Evolutionary conservation across 2,329 filamentous ascomycete genomes (phyloP), one percentile per base, ranked within the genome.

Genomic region (Neopestalotiopsis sp.): DNA sequence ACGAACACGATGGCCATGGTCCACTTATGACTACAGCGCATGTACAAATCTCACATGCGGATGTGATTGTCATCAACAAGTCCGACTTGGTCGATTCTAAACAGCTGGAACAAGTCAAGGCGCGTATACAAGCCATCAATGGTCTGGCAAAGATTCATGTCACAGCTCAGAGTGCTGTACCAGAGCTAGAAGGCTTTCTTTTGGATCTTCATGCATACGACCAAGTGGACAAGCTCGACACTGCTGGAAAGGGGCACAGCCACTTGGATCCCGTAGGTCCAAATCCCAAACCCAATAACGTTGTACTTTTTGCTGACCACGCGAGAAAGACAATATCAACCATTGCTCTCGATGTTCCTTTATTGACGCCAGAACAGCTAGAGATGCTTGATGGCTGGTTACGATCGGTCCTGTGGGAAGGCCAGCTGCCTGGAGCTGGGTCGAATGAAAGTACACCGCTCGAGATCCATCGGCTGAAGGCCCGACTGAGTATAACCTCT

Each of bases 31-130:
- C 95, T 0, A 97, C 94, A 2, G 96, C 96, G 0, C 96, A 99
- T 80, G 87, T 98, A 62, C 96, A 99, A 76, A 97, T 99, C 70
- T 98, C 94, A 1, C 95, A 99, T 76, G 96, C 96, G 6, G 96
- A 99, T 81, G 94, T 98, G 9, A 88, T 99, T 59, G 89, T 99
- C 52, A 89, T 99, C 74, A 99, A 99, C 83, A 99, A 99, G 80
- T 86, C 91, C 3, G 96, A 99, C 77, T 85, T 98, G 3, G 94
- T 98, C 3, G 89, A 86, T 5, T 78, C 86, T 1, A 82, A 87
- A 6, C 90, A 97, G 74, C 86, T 98, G 1, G 81, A 88, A n/a
- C 81, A 78, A 0, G 93, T 98, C 7, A 87, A 86, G 71, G 85
- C 88, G 17, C 88, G 96, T 60, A 90, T 98, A 66, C 84, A 87